Evolutionary conservation across 371 early-diverging fungal genomes (phyloP).

Genomic region (Lichtheimia ramosa): DNA sequence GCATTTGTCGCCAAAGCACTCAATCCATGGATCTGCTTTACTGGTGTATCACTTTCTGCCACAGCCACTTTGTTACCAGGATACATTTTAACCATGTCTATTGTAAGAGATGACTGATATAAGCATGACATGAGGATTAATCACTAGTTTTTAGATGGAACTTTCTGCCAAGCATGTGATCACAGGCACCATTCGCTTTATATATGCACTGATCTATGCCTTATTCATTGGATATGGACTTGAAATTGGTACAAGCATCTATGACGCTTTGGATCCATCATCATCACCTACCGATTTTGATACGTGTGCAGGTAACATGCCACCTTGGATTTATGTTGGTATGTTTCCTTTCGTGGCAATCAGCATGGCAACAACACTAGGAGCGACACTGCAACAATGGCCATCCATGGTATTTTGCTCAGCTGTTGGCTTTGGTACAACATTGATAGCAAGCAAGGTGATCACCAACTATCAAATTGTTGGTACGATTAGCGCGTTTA

Average conservation of each 20-base stretch:
- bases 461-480: slow-evolving; percentile 35
- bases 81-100: slow-evolving; percentile 63
- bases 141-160: slow-evolving; percentile 52
- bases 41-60: slow-evolving; percentile 24
- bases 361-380: slow-evolving; percentile 34
- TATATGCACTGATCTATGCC: slow-evolving; percentile 72
- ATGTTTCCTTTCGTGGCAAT: slow-evolving; percentile 36
- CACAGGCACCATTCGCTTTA: slow-evolving; percentile 76
- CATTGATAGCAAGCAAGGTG: slow-evolving; percentile 29
- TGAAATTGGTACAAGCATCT: slow-evolving; percentile 59
- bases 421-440: slow-evolving; percentile 26
- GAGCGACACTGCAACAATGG: slow-evolving; percentile 36
- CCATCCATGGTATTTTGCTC: slow-evolving; percentile 32
- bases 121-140: no score
- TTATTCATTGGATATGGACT: slow-evolving; percentile 76
- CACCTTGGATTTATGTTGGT: slow-evolving; percentile 32
- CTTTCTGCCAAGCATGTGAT: slow-evolving; percentile 77
- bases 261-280: slow-evolving; percentile 32
- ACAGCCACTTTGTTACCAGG: slow-evolving; percentile 69
- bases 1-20: slow-evolving; percentile 25
- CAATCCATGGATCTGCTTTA: slow-evolving; percentile 29
- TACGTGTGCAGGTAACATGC: slow-evolving; percentile 18
- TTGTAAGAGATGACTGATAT: slow-evolving; percentile 21
- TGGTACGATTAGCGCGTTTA: slow-evolving; percentile 37
- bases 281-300: slow-evolving; percentile 24